phyloP scores from a whole-genome alignment of 1,139 yeast genomes.

The Taphrina pruni region DNA sequence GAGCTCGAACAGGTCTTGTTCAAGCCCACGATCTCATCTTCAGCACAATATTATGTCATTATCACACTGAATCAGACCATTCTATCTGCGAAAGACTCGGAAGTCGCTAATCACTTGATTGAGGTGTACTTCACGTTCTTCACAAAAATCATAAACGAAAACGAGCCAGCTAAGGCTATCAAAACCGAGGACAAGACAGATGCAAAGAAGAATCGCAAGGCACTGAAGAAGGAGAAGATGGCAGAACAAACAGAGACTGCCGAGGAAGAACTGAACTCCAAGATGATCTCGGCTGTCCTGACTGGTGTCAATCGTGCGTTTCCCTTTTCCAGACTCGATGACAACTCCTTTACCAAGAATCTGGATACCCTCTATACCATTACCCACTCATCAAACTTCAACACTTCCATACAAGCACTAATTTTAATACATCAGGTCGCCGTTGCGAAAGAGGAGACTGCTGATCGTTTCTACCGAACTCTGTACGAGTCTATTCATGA shows the following conservation, averaged over 20 bases:
- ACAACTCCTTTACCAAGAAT: conserved; percentile 74
- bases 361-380: conserved; percentile 83
- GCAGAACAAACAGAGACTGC: conserved; percentile 71
- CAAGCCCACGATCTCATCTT: conserved; percentile 64
- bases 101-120: conserved; percentile 78
- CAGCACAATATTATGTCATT: conserved; percentile 84
- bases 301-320: conserved; percentile 97
- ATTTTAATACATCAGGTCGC: conserved; percentile 79
- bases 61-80: conserved; percentile 93
- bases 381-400: conserved; percentile 92
- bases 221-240: conserved; percentile 62
- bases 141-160: conserved; percentile 72
- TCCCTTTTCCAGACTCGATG: conserved; percentile 83
- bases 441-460: conserved; percentile 48
- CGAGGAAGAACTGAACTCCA: conserved; percentile 76
- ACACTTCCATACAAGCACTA: conserved; percentile 91
- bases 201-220: conserved; percentile 61
- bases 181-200: conserved; percentile 45
- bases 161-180: conserved; percentile 54
- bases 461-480: conserved; percentile 84
- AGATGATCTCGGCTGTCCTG: conserved; percentile 84
- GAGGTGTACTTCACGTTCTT: conserved; percentile 86
- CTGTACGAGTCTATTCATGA: conserved; percentile 89
- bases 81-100: conserved; percentile 73
- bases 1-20: conserved; percentile 80